These are phyloP conservation scores for Posidonia australis DNA, from an alignment of 106 monocot genomes.

Conservation along the genomic window DNA sequence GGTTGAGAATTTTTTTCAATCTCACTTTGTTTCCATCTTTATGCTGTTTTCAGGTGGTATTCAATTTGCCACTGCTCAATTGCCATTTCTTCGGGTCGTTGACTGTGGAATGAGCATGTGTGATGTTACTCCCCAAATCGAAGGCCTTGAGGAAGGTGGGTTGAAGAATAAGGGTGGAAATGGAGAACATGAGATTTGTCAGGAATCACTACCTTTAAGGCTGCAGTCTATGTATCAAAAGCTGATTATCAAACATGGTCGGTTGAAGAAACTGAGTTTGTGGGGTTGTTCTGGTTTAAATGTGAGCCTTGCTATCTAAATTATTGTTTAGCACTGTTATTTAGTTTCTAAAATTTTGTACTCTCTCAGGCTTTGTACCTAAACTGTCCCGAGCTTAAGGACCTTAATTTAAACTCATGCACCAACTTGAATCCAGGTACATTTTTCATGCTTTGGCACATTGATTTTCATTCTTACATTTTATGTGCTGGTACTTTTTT, in stretches of 20 bases:
- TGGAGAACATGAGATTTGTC: conserved; percentile 8
- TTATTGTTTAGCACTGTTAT: not conserved
- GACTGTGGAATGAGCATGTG: conserved; percentile 90
- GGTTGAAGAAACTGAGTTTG: conserved; percentile 75
- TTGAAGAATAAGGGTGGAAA: not conserved
- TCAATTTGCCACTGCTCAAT: conserved; percentile 80
- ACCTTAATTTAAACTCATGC: conserved; percentile 86
- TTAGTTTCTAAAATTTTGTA: conserved; percentile 1
- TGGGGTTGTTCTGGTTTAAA: conserved; percentile 96
- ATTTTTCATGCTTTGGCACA: not conserved
- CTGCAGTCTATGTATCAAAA: conserved; percentile 55
- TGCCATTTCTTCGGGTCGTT: conserved; percentile 71
- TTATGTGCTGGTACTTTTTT: not conserved
- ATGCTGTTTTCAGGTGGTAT: conserved; percentile 58
- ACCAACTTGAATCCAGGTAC: conserved; percentile 84
- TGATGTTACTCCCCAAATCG: conserved; percentile 28
- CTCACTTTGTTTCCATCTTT: not conserved
- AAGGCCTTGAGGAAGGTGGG: conserved; percentile 21
- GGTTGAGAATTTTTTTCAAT: not conserved
- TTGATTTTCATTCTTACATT: no score
- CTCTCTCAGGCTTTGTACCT: conserved; percentile 62
- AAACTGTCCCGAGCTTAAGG: conserved; percentile 80
- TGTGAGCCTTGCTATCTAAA: conserved; percentile 28
- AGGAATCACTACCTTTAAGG: conserved; percentile 13
- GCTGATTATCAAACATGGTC: conserved; percentile 75